phyloP scores from a whole-genome alignment of 1,284 basidiomycete genomes.

The Neolentinus lepideus region DNA sequence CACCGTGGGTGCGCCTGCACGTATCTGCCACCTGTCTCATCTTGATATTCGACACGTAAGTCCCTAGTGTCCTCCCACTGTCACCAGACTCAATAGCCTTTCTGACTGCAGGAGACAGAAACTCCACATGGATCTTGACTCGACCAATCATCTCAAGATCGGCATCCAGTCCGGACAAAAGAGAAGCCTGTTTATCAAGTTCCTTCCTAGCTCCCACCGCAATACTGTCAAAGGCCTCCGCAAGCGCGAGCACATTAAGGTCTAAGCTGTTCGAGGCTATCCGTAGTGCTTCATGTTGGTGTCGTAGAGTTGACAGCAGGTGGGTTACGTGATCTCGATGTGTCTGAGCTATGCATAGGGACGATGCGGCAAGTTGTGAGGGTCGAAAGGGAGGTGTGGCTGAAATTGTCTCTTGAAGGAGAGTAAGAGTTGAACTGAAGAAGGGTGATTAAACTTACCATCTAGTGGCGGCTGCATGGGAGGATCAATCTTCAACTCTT shows the following conservation, averaged over 20 bases:
- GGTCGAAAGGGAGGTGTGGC: constrained; percentile 66
- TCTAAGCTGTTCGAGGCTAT: constrained; percentile 67
- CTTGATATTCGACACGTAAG: constrained; percentile 71
- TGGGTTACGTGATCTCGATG: constrained; percentile 55
- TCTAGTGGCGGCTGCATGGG: constrained; percentile 59
- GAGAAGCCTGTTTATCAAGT: constrained; percentile 50
- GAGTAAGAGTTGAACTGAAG: constrained; percentile 6
- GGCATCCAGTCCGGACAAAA: constrained; percentile 55
- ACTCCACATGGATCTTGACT: constrained; percentile 65
- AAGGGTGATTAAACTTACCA: constrained; percentile 30
- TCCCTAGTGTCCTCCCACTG: constrained; percentile 61
- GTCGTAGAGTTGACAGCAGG: constrained; percentile 41
- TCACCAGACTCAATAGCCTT: constrained; percentile 64
- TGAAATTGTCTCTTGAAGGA: constrained; percentile 46
- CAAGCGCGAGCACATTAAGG: constrained; percentile 58
- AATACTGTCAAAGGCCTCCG: constrained; percentile 64
- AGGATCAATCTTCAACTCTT: constrained; percentile 49
- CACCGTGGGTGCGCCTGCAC: constrained; percentile 65
- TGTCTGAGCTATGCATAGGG: constrained; percentile 50
- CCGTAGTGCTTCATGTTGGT: constrained; percentile 58
- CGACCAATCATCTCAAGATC: constrained; percentile 62
- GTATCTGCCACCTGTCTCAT: constrained; percentile 76
- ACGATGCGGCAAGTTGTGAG: constrained; percentile 55
- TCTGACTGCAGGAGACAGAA: constrained; percentile 56
- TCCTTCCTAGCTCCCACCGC: constrained; percentile 46